A percentile compares a stretch with the other conserved stretches of the same genome.
These are phyloP conservation scores for Mycena pura DNA, from an alignment of 768 basidiomycete species.

Conservation along the genomic window DNA sequence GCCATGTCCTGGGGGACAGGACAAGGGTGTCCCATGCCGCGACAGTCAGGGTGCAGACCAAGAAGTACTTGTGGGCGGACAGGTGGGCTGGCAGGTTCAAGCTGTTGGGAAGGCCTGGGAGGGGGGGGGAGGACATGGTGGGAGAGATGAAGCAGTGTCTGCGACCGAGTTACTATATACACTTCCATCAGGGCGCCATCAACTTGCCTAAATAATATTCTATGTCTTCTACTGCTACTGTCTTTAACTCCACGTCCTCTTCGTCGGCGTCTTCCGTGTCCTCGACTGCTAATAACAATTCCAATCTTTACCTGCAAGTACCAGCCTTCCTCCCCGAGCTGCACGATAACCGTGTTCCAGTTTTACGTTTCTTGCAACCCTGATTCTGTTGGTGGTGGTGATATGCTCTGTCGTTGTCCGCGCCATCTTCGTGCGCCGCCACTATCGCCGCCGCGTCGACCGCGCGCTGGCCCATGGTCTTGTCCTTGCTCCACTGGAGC, in stretches of 20 bases:
- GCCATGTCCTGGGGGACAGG: conserved; percentile 79
- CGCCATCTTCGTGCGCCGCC: conserved; percentile 65
- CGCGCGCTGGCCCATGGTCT: conserved; percentile 60
- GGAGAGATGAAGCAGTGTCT: not conserved
- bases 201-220: no score
- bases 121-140: conserved; percentile 13
- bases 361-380: conserved; percentile 76
- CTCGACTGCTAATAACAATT: conserved; percentile 29
- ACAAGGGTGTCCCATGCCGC: conserved; percentile 92
- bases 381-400: conserved; percentile 69
- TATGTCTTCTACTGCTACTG: not conserved
- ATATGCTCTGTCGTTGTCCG: conserved; percentile 70
- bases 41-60: conserved; percentile 88
- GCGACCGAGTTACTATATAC: not conserved
- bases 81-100: conserved; percentile 81
- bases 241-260: conserved; percentile 9
- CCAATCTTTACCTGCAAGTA: conserved; percentile 56
- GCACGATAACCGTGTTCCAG: conserved; percentile 38
- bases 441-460: conserved; percentile 59
- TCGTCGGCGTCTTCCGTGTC: conserved; percentile 17
- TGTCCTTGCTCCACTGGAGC: conserved; percentile 48
- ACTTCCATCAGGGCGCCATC: not conserved
- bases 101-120: conserved; percentile 60
- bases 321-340: not conserved
- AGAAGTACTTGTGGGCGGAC: conserved; percentile 87